These are phyloP conservation scores for Fusarium vanettenii DNA, from an alignment of 2,329 filamentous ascomycete species.

Conservation along the genomic window DNA sequence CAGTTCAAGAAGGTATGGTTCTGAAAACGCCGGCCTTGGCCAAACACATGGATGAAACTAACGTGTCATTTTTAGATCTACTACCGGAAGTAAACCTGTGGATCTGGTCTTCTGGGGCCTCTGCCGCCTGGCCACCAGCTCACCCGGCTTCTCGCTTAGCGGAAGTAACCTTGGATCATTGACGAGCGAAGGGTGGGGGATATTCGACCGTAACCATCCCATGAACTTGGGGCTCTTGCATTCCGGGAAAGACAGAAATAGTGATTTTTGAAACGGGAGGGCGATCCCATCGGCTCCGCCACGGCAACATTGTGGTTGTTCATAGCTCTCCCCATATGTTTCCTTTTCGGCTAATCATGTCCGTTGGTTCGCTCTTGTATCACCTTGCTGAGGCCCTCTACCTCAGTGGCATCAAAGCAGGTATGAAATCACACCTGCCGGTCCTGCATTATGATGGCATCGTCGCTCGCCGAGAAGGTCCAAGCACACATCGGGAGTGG, in stretches of 20 bases:
- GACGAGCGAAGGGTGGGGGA: slow-evolving; percentile 7
- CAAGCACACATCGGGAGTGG: slow-evolving; percentile 21
- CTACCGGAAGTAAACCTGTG: slow-evolving; percentile 61
- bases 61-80: slow-evolving; percentile 59
- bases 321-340: slow-evolving; percentile 32
- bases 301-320: slow-evolving; percentile 27
- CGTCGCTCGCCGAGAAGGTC: neutral
- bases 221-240: slow-evolving; percentile 13
- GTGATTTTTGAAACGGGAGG: slow-evolving; percentile 22
- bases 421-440: slow-evolving; percentile 10
- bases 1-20: slow-evolving; percentile 92
- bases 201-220: neutral
- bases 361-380: slow-evolving; percentile 32
- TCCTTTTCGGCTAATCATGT: slow-evolving; percentile 29
- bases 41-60: slow-evolving; percentile 27
- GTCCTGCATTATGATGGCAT: slow-evolving; percentile 22
- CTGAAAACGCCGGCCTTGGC: slow-evolving; percentile 9
- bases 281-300: slow-evolving; percentile 19
- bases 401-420: slow-evolving; percentile 16
- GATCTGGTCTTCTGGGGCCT: neutral
- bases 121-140: slow-evolving; percentile 8
- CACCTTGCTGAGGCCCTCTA: slow-evolving; percentile 27
- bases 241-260: slow-evolving; percentile 6
- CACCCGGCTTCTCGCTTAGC: slow-evolving; percentile 9
- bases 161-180: slow-evolving; percentile 1